Percentiles rank a stretch among this genome's conserved stretches.
These are phyloP conservation scores for Pleomassaria siparia DNA, from an alignment of 2,329 filamentous ascomycete species.

Conservation along the genomic window DNA sequence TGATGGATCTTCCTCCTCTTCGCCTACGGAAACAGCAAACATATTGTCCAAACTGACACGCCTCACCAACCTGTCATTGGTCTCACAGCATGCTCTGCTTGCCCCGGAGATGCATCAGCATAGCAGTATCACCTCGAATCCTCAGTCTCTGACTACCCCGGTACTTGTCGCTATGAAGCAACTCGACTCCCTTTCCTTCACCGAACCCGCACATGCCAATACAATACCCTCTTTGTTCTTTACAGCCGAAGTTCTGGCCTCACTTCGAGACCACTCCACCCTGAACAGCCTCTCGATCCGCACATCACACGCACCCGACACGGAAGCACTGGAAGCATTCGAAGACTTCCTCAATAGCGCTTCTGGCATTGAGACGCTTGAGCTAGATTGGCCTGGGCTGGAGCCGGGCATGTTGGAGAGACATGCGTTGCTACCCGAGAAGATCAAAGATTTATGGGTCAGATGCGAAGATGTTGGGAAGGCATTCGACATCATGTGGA, in stretches of 20 bases:
- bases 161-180: slow-evolving; percentile 18
- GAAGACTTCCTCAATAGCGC: slow-evolving; percentile 16
- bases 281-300: slow-evolving; percentile 19
- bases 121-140: slow-evolving; percentile 16
- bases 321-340: slow-evolving; percentile 19
- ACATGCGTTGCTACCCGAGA: slow-evolving; percentile 13
- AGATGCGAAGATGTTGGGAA: slow-evolving; percentile 11
- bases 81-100: slow-evolving; percentile 20
- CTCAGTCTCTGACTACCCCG: slow-evolving; percentile 17
- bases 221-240: slow-evolving; percentile 19
- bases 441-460: slow-evolving; percentile 21
- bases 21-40: slow-evolving; percentile 16
- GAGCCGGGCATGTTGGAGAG: slow-evolving; percentile 15
- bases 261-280: slow-evolving; percentile 18
- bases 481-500: slow-evolving; percentile 18
- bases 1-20: slow-evolving; percentile 27
- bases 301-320: slow-evolving; percentile 19
- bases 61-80: slow-evolving; percentile 23
- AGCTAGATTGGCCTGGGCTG: slow-evolving; percentile 31
- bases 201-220: slow-evolving; percentile 11
- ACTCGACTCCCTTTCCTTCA: slow-evolving; percentile 21
- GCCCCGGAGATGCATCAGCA: slow-evolving; percentile 7
- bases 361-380: slow-evolving; percentile 16
- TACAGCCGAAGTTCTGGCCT: slow-evolving; percentile 19
- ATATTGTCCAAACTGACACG: slow-evolving; percentile 22